Percentiles rank a stretch among this genome's conserved stretches.
These are phyloP conservation scores for Globisporangium paroecandrum DNA, from an alignment of 352 stramenopile genomes.

Conservation along the genomic window DNA sequence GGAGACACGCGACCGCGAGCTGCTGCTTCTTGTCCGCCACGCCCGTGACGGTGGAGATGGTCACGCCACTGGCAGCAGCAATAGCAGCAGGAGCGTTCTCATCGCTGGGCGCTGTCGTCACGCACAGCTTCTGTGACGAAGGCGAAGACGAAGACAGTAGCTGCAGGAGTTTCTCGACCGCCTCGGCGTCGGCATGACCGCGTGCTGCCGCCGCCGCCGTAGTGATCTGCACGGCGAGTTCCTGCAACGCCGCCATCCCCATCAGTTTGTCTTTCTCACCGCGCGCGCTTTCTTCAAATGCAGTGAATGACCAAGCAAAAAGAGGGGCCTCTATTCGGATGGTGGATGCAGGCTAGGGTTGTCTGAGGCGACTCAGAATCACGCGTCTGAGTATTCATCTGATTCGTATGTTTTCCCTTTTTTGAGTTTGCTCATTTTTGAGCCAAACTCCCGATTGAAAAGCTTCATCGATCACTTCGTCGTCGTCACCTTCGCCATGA, in stretches of 20 bases:
- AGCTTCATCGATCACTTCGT: not conserved
- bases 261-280: slow-evolving; percentile 10
- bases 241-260: slow-evolving; percentile 29
- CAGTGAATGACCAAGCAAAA: slow-evolving; percentile 6
- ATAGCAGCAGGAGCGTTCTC: not conserved
- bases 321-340: not conserved
- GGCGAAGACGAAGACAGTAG: not conserved
- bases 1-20: slow-evolving; percentile 44
- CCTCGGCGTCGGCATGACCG: slow-evolving; percentile 13
- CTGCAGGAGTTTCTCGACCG: slow-evolving; percentile 7
- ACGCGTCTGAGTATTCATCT: not conserved
- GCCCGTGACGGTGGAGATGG: slow-evolving; percentile 19
- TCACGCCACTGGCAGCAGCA: not conserved
- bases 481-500: slow-evolving; percentile 38
- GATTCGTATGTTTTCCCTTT: not conserved
- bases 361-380: not conserved
- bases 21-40: slow-evolving; percentile 40
- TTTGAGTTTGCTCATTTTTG: not conserved
- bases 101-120: not conserved
- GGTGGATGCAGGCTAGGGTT: not conserved
- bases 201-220: not conserved
- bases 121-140: not conserved
- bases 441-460: not conserved
- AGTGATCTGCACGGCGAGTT: slow-evolving; percentile 25
- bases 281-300: slow-evolving; percentile 11